Percentiles rank a stretch among this genome's conserved stretches.
phyloP scores from a whole-genome alignment of 257 asterid genomes.

The Solanum neorickii region DNA sequence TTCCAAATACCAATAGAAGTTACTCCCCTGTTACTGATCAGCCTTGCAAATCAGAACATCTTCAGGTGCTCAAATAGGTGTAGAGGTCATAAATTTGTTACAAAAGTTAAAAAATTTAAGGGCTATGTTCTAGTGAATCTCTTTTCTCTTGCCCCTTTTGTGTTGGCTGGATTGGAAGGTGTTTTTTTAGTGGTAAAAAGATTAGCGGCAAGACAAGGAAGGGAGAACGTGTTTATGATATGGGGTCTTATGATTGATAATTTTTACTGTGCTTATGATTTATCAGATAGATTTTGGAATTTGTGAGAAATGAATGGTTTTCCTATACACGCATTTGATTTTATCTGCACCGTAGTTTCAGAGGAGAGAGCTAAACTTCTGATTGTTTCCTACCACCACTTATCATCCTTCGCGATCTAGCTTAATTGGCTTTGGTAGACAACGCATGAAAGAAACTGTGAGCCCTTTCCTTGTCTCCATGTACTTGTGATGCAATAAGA shows the following conservation, averaged over 20 bases:
- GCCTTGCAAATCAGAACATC: constrained; percentile 73
- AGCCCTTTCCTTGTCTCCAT: not conserved
- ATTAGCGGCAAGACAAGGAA: not conserved
- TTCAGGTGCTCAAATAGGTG: constrained; percentile 47
- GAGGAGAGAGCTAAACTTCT: not conserved
- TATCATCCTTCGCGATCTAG: not conserved
- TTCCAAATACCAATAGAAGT: constrained; percentile 45
- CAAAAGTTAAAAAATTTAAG: not conserved
- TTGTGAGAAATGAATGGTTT: not conserved
- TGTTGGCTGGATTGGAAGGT: not conserved
- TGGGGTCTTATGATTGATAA: not conserved
- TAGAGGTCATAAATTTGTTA: not conserved
- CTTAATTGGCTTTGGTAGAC: not conserved
- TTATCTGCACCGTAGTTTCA: not conserved
- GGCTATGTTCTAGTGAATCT: not conserved
- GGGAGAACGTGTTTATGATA: not conserved
- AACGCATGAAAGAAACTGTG: not conserved
- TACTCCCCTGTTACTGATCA: constrained; percentile 52
- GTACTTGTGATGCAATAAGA: not conserved
- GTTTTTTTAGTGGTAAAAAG: not conserved
- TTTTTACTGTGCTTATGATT: not conserved
- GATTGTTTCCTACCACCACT: not conserved
- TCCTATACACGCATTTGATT: not conserved
- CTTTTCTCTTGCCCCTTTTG: not conserved
- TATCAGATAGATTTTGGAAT: not conserved